Evolutionary conservation across 2,329 filamentous ascomycete species (phyloP).

Genomic region (Aspergillus chevalieri): DNA sequence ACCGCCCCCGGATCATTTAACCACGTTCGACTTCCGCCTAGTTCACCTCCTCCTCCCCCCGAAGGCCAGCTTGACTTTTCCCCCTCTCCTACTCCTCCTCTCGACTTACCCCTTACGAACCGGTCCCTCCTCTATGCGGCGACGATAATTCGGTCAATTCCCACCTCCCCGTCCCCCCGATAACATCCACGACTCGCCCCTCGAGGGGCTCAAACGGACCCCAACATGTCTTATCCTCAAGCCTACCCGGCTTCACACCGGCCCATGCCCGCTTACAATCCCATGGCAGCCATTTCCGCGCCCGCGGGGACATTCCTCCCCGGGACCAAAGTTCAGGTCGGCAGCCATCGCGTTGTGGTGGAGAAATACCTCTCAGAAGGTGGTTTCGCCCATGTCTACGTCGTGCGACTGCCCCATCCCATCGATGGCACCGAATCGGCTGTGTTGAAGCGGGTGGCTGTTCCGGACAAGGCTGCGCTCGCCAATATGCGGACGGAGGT

Average conservation of each 20-base stretch:
- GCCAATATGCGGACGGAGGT: constrained; percentile 97
- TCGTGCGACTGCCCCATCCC: constrained; percentile 76
- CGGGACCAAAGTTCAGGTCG: constrained; percentile 95
- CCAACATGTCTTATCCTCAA: constrained; percentile 22
- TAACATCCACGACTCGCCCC: constrained; percentile 15
- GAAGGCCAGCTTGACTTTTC: background rate
- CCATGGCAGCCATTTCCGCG: constrained; percentile 29
- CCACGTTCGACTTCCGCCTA: constrained; percentile 14
- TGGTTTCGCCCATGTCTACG: constrained; percentile 96
- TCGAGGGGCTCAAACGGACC: constrained; percentile 20
- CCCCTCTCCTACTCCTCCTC: constrained; percentile 4
- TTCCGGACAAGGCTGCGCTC: constrained; percentile 90
- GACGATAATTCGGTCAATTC: constrained; percentile 11
- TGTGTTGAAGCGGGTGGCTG: constrained; percentile 89
- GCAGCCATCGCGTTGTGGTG: constrained; percentile 84
- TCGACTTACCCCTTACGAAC: background rate
- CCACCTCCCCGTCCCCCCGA: background rate
- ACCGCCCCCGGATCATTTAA: constrained; percentile 10
- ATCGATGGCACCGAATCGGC: constrained; percentile 73
- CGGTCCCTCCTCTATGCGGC: constrained; percentile 14
- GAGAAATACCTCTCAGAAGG: constrained; percentile 97
- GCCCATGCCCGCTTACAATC: constrained; percentile 28
- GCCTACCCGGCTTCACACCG: constrained; percentile 23
- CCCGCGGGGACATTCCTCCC: constrained; percentile 83
- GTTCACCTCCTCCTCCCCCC: constrained; percentile 9